A percentile compares a stretch with the other conserved stretches of the same genome.
These are phyloP conservation scores for Westerdykella ornata DNA, from an alignment of 2,329 filamentous ascomycete species.

Conservation along the genomic window DNA sequence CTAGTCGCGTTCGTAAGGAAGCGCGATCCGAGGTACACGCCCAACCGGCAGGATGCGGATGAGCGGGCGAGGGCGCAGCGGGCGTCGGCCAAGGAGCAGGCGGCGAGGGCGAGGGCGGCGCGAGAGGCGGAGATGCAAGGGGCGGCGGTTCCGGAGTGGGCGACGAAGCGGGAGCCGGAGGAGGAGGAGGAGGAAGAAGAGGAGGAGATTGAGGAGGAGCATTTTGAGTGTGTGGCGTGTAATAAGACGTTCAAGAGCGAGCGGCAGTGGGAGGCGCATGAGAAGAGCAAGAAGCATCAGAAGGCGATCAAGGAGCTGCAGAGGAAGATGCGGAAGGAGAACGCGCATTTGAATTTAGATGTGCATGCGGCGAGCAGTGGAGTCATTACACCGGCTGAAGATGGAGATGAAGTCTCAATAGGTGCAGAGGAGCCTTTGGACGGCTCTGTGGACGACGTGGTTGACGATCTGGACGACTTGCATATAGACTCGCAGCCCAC, in stretches of 20 bases:
- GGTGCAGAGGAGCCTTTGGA: conserved; percentile 3
- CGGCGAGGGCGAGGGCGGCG: conserved; percentile 71
- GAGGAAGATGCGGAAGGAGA: conserved; percentile 76
- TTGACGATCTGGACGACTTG: conserved; percentile 30
- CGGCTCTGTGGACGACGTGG: conserved; percentile 1
- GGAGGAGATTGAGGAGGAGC: conserved; percentile 45
- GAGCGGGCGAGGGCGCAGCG: conserved; percentile 74
- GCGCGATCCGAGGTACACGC: conserved; percentile 76
- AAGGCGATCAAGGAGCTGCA: conserved; percentile 77
- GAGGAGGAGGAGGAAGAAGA: conserved; percentile 50
- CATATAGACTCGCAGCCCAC: neutral
- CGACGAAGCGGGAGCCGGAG: conserved; percentile 52
- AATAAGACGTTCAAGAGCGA: conserved; percentile 75
- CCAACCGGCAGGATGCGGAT: conserved; percentile 68
- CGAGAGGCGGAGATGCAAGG: conserved; percentile 67
- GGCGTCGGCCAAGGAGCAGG: conserved; percentile 74
- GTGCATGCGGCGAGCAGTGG: conserved; percentile 31
- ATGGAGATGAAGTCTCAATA: conserved; percentile 18
- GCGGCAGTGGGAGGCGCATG: conserved; percentile 83
- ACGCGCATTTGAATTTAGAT: conserved; percentile 51
- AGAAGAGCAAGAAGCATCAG: conserved; percentile 92
- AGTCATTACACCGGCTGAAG: conserved; percentile 29
- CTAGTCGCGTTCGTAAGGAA: conserved; percentile 85
- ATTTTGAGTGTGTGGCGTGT: conserved; percentile 58
- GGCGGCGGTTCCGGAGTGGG: conserved; percentile 68